These are phyloP conservation scores for Decorospora gaudefroyi DNA, from an alignment of 2,329 filamentous ascomycete species.

Conservation along the genomic window DNA sequence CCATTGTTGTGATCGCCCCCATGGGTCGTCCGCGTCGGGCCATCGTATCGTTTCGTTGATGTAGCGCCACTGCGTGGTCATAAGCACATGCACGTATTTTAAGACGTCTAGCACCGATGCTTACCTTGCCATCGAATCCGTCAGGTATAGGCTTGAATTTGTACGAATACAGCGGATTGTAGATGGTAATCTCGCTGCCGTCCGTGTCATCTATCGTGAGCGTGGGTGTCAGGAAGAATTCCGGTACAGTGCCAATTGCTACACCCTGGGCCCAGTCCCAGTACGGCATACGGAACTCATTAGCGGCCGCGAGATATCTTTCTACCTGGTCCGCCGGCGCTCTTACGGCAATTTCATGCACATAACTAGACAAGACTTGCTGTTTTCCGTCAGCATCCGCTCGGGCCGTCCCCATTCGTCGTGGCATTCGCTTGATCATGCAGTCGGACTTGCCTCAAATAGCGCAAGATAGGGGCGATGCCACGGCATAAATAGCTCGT, in stretches of 20 bases:
- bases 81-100: background rate
- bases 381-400: constrained; percentile 9
- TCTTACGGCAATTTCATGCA: constrained; percentile 24
- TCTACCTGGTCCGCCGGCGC: constrained; percentile 23
- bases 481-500: constrained; percentile 80
- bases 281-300: constrained; percentile 42
- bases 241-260: constrained; percentile 27
- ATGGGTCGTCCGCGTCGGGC: constrained; percentile 27
- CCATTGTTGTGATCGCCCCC: constrained; percentile 24
- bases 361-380: constrained; percentile 39
- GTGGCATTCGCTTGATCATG: no score
- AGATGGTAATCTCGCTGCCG: constrained; percentile 21
- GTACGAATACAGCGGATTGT: constrained; percentile 40
- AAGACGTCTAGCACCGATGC: background rate
- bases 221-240: constrained; percentile 27
- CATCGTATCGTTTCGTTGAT: constrained; percentile 40
- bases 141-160: constrained; percentile 31
- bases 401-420: no score
- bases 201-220: constrained; percentile 24
- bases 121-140: constrained; percentile 35
- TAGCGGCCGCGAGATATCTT: constrained; percentile 33
- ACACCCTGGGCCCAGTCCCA: constrained; percentile 43
- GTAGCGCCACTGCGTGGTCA: constrained; percentile 27
- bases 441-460: constrained; percentile 55
- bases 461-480: constrained; percentile 77